phyloP scores from a whole-genome alignment of 1,284 basidiomycete genomes.

The Ceratobasidium theobromae region DNA sequence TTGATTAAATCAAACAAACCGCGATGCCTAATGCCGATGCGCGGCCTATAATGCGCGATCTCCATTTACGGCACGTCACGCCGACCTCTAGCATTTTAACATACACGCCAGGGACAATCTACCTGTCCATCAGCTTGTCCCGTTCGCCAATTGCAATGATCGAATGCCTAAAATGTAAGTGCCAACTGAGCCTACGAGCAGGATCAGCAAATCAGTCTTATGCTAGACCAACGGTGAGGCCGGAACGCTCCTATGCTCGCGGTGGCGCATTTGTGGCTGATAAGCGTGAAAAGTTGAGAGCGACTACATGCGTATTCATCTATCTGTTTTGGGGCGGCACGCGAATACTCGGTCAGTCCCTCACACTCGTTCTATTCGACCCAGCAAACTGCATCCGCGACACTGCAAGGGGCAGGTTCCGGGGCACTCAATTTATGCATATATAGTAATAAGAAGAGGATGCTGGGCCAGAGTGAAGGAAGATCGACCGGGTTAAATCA shows the following conservation, averaged over 20 bases:
- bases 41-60: background rate
- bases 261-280: slow-evolving; percentile 1
- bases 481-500: no score
- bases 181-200: background rate
- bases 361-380: background rate
- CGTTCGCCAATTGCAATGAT: background rate
- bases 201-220: no score
- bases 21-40: no score
- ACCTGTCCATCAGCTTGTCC: background rate
- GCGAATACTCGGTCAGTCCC: no score
- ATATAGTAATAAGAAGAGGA: background rate
- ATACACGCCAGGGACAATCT: background rate
- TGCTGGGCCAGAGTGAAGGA: no score
- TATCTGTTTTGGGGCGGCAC: background rate
- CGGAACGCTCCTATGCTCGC: background rate
- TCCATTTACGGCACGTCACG: background rate
- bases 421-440: slow-evolving; percentile 14
- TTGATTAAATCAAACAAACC: background rate
- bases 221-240: no score
- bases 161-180: background rate
- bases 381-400: no score
- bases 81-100: background rate
- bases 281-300: background rate
- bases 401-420: no score
- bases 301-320: background rate